These are phyloP conservation scores for Teratosphaeria viscida DNA, from an alignment of 2,329 filamentous ascomycete genomes.

Conservation along the genomic window DNA sequence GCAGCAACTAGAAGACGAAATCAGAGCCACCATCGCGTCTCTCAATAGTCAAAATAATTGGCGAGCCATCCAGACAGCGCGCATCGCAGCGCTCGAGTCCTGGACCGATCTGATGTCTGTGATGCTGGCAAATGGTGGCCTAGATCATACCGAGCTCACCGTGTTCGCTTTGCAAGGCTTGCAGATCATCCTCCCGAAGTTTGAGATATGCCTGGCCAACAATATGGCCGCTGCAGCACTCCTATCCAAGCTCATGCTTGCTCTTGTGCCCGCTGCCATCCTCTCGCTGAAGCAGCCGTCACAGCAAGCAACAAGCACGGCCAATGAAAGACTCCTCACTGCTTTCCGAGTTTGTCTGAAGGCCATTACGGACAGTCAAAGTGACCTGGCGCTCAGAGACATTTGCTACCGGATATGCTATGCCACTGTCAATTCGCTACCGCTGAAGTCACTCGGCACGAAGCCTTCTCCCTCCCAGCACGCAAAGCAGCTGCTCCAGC, in stretches of 20 bases:
- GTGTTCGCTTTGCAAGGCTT: slow-evolving; percentile 78
- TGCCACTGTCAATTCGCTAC: slow-evolving; percentile 14
- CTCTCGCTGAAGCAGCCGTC: slow-evolving; percentile 43
- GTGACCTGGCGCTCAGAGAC: slow-evolving; percentile 62
- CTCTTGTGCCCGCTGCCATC: slow-evolving; percentile 54
- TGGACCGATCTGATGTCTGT: slow-evolving; percentile 82
- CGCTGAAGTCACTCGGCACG: slow-evolving; percentile 5
- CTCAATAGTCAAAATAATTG: slow-evolving; percentile 55
- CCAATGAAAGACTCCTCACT: slow-evolving; percentile 73
- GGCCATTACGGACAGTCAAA: slow-evolving; percentile 64
- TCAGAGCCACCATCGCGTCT: slow-evolving; percentile 49
- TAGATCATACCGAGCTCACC: slow-evolving; percentile 66
- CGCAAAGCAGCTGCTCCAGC: slow-evolving; percentile 40
- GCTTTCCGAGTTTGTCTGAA: slow-evolving; percentile 80
- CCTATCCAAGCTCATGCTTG: slow-evolving; percentile 64
- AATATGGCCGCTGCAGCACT: slow-evolving; percentile 61
- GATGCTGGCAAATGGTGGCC: slow-evolving; percentile 71
- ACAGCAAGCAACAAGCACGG: slow-evolving; percentile 44
- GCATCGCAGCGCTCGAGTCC: slow-evolving; percentile 60
- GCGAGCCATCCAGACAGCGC: slow-evolving; percentile 43
- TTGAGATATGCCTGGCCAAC: slow-evolving; percentile 65
- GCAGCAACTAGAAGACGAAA: slow-evolving; percentile 46
- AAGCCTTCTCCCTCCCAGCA: slow-evolving; percentile 9
- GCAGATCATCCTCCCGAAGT: slow-evolving; percentile 76
- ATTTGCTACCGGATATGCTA: slow-evolving; percentile 89